Base-by-base conservation (phyloP, 495 filamentous ascomycete species). In the Trichoderma erinaceum region DNA sequence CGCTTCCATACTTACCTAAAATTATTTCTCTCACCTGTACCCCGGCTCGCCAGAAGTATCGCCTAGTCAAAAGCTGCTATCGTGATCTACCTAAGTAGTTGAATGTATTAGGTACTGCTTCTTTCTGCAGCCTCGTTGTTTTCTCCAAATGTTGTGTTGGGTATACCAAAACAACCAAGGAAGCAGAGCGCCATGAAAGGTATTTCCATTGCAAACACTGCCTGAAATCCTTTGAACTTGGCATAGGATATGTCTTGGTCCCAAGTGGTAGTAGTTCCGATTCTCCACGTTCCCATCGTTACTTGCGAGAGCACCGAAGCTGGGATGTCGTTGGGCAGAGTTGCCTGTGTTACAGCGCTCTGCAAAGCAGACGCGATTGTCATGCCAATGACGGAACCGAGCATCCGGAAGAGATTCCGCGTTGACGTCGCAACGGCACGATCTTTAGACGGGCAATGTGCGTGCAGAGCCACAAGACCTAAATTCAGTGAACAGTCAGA, bases 381-480 rank as follows among this genome's bases (percentile, higher is more conserved):
- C 3, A 89, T 79, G 1, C 87, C 87, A 43, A 83, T 79, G 11
- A 86, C 80, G 16, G 85, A 85, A 12, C 87, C 86, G 12, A 87
- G 75, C 41, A 82, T 83, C 23, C 87, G 83, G 71, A 89, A 81
- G 74, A 89, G 88, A 70, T 90, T 90, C 7, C 87, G 82, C 67
- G 86, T 80, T 13, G 82, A 83, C 32, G 87, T 88, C 10, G 86
- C 81, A 1, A 89, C 82, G 0, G 87, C 87, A 58, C 86, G 79
- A 64, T 90, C 84, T 1, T 81, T 73, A 63, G 86, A 83, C 16
- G 77, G 80, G 46, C 79, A 85, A 71, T 88, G 85, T 12, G 87
- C 85, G 73, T 89, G 86, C 25, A 87, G 73, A 11, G 87, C 87
- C n/a, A 90, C 83, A 0, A 90, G 76, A 29, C 73, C 75, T 71